phyloP scores from a whole-genome alignment of 2,329 filamentous ascomycete genomes.

The Nothophoma quercina region DNA sequence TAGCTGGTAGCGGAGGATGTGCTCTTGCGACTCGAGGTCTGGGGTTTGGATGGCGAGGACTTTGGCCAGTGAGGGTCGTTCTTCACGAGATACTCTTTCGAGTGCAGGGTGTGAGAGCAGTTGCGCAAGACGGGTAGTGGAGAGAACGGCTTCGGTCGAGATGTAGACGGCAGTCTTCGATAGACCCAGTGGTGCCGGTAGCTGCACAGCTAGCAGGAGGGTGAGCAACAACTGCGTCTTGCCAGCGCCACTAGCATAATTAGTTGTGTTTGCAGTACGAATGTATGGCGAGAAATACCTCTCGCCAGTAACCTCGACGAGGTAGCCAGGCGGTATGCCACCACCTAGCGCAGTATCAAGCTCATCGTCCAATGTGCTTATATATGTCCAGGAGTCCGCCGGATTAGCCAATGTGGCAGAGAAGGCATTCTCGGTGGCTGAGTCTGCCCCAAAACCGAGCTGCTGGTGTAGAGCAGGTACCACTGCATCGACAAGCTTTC shows the following conservation, averaged over 20 bases:
- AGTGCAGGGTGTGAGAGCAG: conserved; percentile 76
- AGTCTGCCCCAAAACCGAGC: conserved; percentile 54
- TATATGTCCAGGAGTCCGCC: conserved; percentile 60
- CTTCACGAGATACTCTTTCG: conserved; percentile 48
- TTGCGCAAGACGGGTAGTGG: conserved; percentile 81
- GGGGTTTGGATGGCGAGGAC: conserved; percentile 84
- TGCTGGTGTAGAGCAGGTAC: conserved; percentile 72
- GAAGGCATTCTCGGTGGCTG: conserved; percentile 26
- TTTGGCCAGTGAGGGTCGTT: conserved; percentile 72
- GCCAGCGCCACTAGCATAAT: conserved; percentile 72
- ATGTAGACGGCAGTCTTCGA: conserved; percentile 85
- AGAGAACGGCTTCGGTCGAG: conserved; percentile 86
- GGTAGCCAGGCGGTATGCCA: conserved; percentile 79
- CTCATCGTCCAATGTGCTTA: conserved; percentile 80
- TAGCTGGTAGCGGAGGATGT: conserved; percentile 91
- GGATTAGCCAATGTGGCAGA: conserved; percentile 20
- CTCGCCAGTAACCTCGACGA: conserved; percentile 92
- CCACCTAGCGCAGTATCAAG: conserved; percentile 78
- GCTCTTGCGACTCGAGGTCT: conserved; percentile 93
- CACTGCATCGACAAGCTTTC: conserved; percentile 73
- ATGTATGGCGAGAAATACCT: conserved; percentile 57
- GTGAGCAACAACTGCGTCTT: conserved; percentile 94
- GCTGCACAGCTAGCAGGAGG: conserved; percentile 83
- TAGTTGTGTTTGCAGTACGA: not conserved
- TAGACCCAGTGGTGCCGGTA: conserved; percentile 75